phyloP scores from a whole-genome alignment of 2,329 filamentous ascomycete species.

The Stagonosporopsis tanaceti region DNA sequence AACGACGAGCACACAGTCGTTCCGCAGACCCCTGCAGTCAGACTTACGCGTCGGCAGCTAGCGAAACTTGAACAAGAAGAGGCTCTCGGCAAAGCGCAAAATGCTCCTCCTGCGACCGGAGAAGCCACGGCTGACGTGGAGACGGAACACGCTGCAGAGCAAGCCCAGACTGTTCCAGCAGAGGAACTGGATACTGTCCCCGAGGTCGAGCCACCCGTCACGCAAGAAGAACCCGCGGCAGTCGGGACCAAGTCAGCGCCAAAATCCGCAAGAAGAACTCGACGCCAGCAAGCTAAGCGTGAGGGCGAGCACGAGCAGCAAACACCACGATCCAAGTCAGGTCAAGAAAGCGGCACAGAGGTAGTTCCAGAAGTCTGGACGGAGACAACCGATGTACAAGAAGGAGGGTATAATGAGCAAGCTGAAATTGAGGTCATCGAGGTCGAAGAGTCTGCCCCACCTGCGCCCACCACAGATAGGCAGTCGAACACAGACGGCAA shows the following conservation, averaged over 20 bases:
- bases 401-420: not conserved
- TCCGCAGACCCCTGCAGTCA: conserved; percentile 39
- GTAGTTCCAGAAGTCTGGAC: not conserved
- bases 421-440: not conserved
- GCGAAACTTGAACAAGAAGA: conserved; percentile 45
- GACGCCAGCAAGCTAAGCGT: conserved; percentile 14
- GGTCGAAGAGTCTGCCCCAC: not conserved
- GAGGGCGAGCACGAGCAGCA: conserved; percentile 6
- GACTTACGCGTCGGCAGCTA: conserved; percentile 47
- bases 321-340: conserved; percentile 5
- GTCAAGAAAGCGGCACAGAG: conserved; percentile 2
- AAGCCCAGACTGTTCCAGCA: not conserved
- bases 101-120: conserved; percentile 4
- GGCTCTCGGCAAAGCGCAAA: conserved; percentile 35
- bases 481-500: not conserved
- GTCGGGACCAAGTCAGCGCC: not conserved
- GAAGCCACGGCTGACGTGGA: not conserved
- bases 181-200: not conserved
- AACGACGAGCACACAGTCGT: conserved; percentile 33
- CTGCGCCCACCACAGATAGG: not conserved
- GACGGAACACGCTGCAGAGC: not conserved
- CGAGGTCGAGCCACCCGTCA: not conserved
- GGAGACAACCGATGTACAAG: not conserved
- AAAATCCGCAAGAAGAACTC: conserved; percentile 6
- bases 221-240: not conserved